Conservation (phyloP, 768 basidiomycete genomes). For the Amanita muscaria region DNA sequence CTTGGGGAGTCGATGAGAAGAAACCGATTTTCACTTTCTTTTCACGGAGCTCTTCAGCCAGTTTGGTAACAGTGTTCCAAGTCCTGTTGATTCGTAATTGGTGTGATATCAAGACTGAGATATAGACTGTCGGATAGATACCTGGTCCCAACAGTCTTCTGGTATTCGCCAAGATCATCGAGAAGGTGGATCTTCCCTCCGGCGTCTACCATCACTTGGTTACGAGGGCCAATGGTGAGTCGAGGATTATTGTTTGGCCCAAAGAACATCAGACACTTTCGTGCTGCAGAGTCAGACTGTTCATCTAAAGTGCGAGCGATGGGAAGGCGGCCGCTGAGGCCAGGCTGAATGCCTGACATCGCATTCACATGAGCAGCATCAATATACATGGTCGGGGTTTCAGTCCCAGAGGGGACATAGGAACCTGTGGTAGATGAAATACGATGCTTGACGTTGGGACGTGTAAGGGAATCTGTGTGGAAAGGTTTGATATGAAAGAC, state of each 20-base stretch:
- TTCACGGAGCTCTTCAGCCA: conserved; percentile 77
- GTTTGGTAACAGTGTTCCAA: conserved; percentile 76
- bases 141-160: conserved; percentile 60
- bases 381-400: conserved; percentile 65
- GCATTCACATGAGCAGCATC: conserved; percentile 45
- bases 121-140: conserved; percentile 20
- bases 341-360: conserved; percentile 33
- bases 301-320: conserved; percentile 74
- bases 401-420: conserved; percentile 66
- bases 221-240: conserved; percentile 71
- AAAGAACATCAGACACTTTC: conserved; percentile 78
- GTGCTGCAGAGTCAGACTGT: conserved; percentile 79
- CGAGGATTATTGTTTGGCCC: conserved; percentile 81
- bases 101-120: neutral
- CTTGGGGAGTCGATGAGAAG: conserved; percentile 94
- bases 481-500: conserved; percentile 81
- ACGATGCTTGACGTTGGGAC: conserved; percentile 75
- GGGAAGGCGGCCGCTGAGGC: conserved; percentile 50
- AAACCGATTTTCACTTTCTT: conserved; percentile 87
- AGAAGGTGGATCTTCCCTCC: conserved; percentile 80
- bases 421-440: conserved; percentile 76
- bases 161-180: conserved; percentile 74
- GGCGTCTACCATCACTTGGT: conserved; percentile 84
- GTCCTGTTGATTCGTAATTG: conserved; percentile 31
- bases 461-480: conserved; percentile 71